Evolutionary conservation across 208 protist genomes (phyloP).

Genomic region (Vickermania spadyakhi): DNA sequence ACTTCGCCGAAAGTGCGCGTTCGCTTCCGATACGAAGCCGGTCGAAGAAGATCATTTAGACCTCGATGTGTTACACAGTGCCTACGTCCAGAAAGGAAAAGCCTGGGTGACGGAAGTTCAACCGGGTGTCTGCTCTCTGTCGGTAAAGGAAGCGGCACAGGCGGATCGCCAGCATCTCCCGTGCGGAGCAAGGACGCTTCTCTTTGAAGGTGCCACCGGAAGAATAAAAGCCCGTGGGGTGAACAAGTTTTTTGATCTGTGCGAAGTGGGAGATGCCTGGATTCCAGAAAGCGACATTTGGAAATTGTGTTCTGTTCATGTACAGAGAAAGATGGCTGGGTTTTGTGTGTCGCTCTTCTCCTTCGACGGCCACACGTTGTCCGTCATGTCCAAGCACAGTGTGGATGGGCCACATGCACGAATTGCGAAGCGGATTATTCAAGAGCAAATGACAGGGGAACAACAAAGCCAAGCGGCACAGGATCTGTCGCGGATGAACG

Average conservation of each 20-base stretch:
- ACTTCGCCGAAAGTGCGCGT: constrained; percentile 22
- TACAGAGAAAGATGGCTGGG: constrained; percentile 81
- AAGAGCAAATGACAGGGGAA: constrained; percentile 11
- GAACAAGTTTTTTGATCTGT: constrained; percentile 84
- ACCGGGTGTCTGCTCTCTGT: constrained; percentile 37
- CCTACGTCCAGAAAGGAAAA: constrained; percentile 21
- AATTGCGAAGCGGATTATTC: constrained; percentile 32
- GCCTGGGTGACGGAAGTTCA: constrained; percentile 8
- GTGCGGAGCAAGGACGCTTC: constrained; percentile 63
- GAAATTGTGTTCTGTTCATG: constrained; percentile 30
- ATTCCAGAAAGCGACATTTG: constrained; percentile 24
- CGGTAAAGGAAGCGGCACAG: constrained; percentile 57
- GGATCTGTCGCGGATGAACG: constrained; percentile 24
- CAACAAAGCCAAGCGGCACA: constrained; percentile 33
- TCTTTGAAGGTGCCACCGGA: constrained; percentile 34
- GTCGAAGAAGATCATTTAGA: constrained; percentile 8
- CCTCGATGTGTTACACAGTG: constrained; percentile 10
- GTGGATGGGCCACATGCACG: constrained; percentile 69
- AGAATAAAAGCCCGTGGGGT: constrained; percentile 69
- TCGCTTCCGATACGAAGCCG: constrained; percentile 8
- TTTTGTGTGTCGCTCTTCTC: constrained; percentile 82
- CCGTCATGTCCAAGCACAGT: constrained; percentile 72
- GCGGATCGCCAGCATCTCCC: constrained; percentile 52
- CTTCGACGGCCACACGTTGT: constrained; percentile 44
- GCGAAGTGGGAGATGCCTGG: constrained; percentile 33